Percentiles rank a stretch among this genome's conserved stretches.
Conservation (phyloP, 371 early-diverging fungal genomes). For the Dichotomocladium elegans region DNA sequence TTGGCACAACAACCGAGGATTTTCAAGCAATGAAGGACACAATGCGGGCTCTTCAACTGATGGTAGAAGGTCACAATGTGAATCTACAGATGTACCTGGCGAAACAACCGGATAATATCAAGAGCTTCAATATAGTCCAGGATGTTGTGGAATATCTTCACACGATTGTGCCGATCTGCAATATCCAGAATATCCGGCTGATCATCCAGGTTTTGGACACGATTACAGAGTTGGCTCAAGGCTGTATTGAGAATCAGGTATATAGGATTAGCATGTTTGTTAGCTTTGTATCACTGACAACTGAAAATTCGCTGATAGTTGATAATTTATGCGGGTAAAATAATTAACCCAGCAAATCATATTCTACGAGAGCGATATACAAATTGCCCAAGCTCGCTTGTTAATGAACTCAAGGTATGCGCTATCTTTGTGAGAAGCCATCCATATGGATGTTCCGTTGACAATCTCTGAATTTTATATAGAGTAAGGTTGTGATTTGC, state of each 20-base stretch:
- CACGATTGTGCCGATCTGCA: slow-evolving; percentile 43
- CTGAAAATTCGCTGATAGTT: slow-evolving; percentile 25
- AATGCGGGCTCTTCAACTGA: slow-evolving; percentile 50
- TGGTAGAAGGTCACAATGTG: slow-evolving; percentile 58
- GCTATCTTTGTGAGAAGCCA: background rate
- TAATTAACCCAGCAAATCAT: slow-evolving; percentile 47
- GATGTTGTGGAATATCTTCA: slow-evolving; percentile 55
- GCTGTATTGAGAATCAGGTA: slow-evolving; percentile 35
- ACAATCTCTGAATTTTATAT: background rate
- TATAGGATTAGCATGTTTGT: background rate
- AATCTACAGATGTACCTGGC: slow-evolving; percentile 49
- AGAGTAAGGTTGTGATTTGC: slow-evolving; percentile 44
- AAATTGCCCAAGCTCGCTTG: slow-evolving; percentile 20
- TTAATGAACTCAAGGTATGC: slow-evolving; percentile 39
- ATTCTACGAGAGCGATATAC: slow-evolving; percentile 38
- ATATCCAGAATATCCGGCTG: slow-evolving; percentile 33
- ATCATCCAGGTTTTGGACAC: slow-evolving; percentile 58
- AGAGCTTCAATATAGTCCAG: slow-evolving; percentile 52
- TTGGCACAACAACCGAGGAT: slow-evolving; percentile 28
- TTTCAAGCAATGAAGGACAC: slow-evolving; percentile 39
- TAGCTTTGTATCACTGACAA: slow-evolving; percentile 7
- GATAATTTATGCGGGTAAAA: slow-evolving; percentile 50
- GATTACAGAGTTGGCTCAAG: slow-evolving; percentile 53
- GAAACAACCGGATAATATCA: slow-evolving; percentile 53
- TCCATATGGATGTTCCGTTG: background rate